Conservation (phyloP, 108 stramenopile species). For the Cyclotella cryptica region DNA sequence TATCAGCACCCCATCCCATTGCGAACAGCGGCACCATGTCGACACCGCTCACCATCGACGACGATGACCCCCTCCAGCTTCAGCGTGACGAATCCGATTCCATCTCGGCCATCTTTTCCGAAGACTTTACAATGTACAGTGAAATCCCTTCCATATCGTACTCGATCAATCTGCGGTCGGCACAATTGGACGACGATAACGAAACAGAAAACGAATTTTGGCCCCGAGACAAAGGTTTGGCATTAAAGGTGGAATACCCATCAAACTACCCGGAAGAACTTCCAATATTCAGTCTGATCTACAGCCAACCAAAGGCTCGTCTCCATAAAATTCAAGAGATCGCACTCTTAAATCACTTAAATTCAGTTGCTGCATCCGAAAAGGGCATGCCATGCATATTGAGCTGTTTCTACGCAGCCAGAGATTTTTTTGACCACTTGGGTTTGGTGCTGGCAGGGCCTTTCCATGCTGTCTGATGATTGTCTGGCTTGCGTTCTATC, state of each 20-base stretch:
- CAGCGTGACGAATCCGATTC: constrained; percentile 78
- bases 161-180: constrained; percentile 49
- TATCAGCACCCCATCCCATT: too few species aligned
- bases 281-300: constrained; percentile 54
- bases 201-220: background rate
- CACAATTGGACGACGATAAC: constrained; percentile 30
- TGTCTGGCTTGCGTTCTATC: constrained; percentile 17
- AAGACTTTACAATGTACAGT: constrained; percentile 63
- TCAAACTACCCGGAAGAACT: constrained; percentile 65
- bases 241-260: constrained; percentile 62
- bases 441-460: constrained; percentile 25
- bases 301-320: constrained; percentile 34
- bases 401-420: constrained; percentile 67
- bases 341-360: constrained; percentile 39
- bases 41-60: background rate
- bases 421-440: constrained; percentile 54
- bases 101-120: constrained; percentile 67
- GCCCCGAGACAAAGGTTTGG: constrained; percentile 9
- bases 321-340: constrained; percentile 47
- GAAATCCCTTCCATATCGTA: constrained; percentile 62
- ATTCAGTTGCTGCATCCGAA: constrained; percentile 53
- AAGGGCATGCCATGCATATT: constrained; percentile 70
- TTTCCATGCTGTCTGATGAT: constrained; percentile 29
- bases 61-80: constrained; percentile 1
- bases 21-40: too few species aligned